phyloP scores from a whole-genome alignment of 495 filamentous ascomycete species.

The Penicillium steckii region DNA sequence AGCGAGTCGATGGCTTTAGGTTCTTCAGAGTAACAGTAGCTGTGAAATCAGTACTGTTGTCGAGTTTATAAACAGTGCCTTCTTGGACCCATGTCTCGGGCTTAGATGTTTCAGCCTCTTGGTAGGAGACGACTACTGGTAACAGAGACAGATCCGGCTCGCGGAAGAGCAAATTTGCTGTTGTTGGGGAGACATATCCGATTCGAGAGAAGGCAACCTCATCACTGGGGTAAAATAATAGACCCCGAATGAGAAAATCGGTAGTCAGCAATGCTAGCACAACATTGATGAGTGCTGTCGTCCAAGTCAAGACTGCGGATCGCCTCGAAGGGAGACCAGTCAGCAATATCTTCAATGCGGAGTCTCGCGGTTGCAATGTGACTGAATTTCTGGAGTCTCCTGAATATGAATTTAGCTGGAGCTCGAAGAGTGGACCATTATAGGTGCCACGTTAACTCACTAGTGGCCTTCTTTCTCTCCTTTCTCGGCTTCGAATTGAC shows the following conservation, averaged over 20 bases:
- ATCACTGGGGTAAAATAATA: conserved; percentile 62
- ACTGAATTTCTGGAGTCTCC: not conserved
- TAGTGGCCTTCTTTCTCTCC: conserved; percentile 4
- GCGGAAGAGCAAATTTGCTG: conserved; percentile 77
- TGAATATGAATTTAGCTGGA: not conserved
- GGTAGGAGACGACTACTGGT: conserved; percentile 69
- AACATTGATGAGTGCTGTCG: conserved; percentile 70
- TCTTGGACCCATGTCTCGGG: conserved; percentile 61
- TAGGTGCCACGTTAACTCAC: not conserved
- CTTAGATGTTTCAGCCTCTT: conserved; percentile 26
- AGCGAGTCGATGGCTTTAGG: conserved; percentile 61
- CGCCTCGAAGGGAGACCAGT: conserved; percentile 71
- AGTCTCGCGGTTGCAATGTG: conserved; percentile 18
- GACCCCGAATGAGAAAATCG: conserved; percentile 73
- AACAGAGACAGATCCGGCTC: conserved; percentile 75
- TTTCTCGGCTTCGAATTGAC: conserved; percentile 4
- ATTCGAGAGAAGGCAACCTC: conserved; percentile 80
- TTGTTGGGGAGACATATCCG: conserved; percentile 79
- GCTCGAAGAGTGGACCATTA: not conserved
- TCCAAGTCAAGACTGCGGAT: conserved; percentile 51
- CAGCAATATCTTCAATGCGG: conserved; percentile 60
- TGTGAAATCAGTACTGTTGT: conserved; percentile 81
- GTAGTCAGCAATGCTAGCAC: conserved; percentile 61
- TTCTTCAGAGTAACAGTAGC: conserved; percentile 55
- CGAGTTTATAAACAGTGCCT: conserved; percentile 61